Percentiles rank a stretch among this genome's conserved stretches.
These are phyloP conservation scores for Syzygium grande DNA, from an alignment of 345 rosid genomes.

Conservation along the genomic window DNA sequence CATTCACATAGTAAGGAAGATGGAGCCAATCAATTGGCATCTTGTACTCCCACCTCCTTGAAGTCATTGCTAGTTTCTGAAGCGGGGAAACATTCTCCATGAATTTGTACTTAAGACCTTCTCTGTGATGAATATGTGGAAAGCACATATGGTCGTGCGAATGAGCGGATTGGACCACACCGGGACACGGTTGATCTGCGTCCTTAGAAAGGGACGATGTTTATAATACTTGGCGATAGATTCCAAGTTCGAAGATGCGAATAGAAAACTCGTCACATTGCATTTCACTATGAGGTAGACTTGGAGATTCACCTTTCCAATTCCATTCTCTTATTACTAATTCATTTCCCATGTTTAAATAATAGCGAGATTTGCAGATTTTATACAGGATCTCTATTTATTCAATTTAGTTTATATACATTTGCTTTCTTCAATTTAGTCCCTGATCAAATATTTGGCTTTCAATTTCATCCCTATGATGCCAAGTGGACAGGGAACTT, in stretches of 20 bases:
- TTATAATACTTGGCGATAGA: neutral
- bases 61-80: neutral
- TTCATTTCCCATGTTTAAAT: neutral
- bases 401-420: neutral
- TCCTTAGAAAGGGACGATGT: neutral
- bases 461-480: neutral
- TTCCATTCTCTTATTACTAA: neutral
- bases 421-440: neutral
- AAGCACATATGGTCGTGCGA: fast-evolving
- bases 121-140: neutral
- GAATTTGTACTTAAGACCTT: neutral
- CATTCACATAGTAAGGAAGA: neutral
- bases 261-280: neutral
- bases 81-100: fast-evolving
- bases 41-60: neutral
- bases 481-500: neutral
- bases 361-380: neutral
- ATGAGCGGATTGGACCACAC: neutral
- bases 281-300: neutral
- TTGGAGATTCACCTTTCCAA: neutral
- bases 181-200: fast-evolving
- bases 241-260: neutral
- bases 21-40: neutral
- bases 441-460: neutral
- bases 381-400: neutral